Evolutionary conservation across 1,139 yeast genomes (phyloP), one percentile per base, ranked within the genome.

Genomic region (Blastobotrys malaysiensis): DNA sequence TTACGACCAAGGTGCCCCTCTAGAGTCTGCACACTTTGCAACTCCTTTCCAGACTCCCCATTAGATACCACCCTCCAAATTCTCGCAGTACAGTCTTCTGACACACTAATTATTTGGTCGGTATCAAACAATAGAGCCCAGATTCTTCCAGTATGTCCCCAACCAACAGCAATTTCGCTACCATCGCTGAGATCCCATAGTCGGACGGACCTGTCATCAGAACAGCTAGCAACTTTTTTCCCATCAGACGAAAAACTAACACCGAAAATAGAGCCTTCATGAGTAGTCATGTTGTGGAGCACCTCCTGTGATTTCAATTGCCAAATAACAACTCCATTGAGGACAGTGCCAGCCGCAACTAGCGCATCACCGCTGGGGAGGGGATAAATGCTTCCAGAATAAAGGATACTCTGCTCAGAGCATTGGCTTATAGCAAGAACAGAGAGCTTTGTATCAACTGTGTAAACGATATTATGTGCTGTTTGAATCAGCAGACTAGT

Each of bases 61-160:
- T 61, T 58, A 1, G 26, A 43, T 2, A 21, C n/a, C 5, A 59
- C 18, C 7, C 53, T 69, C 99, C 99, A 93, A 0, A 85, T 66
- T 60, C 97, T 78, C n/a, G 88, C 80, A 0, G 96, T 85, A 63
- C 95, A 82, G 69, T 93, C 99, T 68, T 93, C 99, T 9, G 97
- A 90, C 13, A 84, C 82, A 70, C 95, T 86, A 24, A 80, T 73
- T 1, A 85, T 65, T 11, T 69, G 65, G 1, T 64, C 59, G 45
- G 71, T 67, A 6, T 68, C 69, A 67, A 90, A 89, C 47, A 77
- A 77, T 52, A 93, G 74, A 46, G 80, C 80, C 99, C 99, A 93
- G 46, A 93, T 90, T 66, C 99, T 79, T 0, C 98, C 91, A 2
- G 88, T 86, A 67, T 93, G 99, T 14, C 98, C 98, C 97, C 98